Base-by-base conservation (phyloP, 2,329 filamentous ascomycete species). In the Pyricularia pennisetigena region DNA sequence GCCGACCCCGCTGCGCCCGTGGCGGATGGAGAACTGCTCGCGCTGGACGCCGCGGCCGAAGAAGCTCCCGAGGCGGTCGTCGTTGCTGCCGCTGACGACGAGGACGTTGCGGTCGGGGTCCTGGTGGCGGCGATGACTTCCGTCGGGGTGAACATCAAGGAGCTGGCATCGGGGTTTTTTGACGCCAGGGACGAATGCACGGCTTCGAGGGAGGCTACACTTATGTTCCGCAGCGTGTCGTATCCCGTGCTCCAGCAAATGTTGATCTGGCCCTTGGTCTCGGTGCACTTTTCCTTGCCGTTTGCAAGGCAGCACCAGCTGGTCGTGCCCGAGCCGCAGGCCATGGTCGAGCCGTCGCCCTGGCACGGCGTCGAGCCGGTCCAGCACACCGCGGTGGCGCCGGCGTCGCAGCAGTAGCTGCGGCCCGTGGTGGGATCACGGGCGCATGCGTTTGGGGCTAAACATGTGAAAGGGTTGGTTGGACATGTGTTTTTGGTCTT, bases 141-240 rank as follows among this genome's bases (percentile, higher is more conserved):
- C 12, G 64, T n/a, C 3, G 70, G 71, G 1, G 57, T 41, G 41
- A 72, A 71, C 30, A 65, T 16, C 69, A 71, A 68, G 26, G 69
- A 62, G 23, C 68, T 72, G 20, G 69, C 69, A 0, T 68, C 57
- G 5, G 71, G 70, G 12, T 68, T 63, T 23, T 69, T 69, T 3
- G 67, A 64, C 67, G 68, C 69, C 14, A 71, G 69, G 3, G 71
- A 72, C 66, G 69, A 71, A 64, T 68, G 68, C 7, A 69, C 69
- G 24, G 69, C 23, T 67, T 71, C 68, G 61, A 72, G 69, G 8
- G 28, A 62, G 3, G 32, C 41, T 20, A 32, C 28, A 65, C 67
- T 67, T 68, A 72, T 70, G 62, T 72, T 71, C 54, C 61, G 69
- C 29, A 72, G 69, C 4, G 67, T 66, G 69, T 72, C 69, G 67